These are phyloP conservation scores for Annulohypoxylon moriforme DNA, from an alignment of 495 filamentous ascomycete species.

Conservation along the genomic window DNA sequence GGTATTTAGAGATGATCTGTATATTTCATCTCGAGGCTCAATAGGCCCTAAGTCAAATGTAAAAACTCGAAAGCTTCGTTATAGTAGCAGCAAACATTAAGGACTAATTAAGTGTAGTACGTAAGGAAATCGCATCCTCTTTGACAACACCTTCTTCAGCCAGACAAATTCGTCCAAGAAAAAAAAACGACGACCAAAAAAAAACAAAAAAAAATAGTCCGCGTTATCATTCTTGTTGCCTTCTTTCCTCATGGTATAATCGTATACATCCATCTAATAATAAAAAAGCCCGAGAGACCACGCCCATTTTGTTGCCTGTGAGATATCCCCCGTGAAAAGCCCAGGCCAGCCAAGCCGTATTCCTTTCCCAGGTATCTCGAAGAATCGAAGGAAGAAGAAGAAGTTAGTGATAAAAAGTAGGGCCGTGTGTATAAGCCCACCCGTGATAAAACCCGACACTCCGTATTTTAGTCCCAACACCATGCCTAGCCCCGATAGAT, in stretches of 20 bases:
- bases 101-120: background rate
- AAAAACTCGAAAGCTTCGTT: background rate
- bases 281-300: constrained; percentile 26
- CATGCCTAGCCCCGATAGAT: constrained; percentile 31
- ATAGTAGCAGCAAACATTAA: background rate
- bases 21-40: background rate
- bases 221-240: constrained; percentile 37
- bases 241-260: constrained; percentile 38
- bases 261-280: constrained; percentile 36
- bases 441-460: constrained; percentile 28
- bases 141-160: background rate
- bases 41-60: background rate
- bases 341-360: constrained; percentile 19
- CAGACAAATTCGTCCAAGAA: no score
- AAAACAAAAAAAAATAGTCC: constrained; percentile 13
- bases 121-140: background rate
- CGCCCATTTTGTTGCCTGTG: constrained; percentile 43
- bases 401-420: no score
- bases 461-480: constrained; percentile 40
- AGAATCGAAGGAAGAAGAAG: constrained; percentile 24
- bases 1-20: background rate
- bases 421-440: constrained; percentile 9
- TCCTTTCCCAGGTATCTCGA: constrained; percentile 39
- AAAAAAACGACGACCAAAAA: constrained; percentile 14
- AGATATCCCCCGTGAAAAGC: constrained; percentile 29